Evolutionary conservation across 192 early-diverging fungal genomes (phyloP).

Genomic region (Rhizophlyctis rosea): DNA sequence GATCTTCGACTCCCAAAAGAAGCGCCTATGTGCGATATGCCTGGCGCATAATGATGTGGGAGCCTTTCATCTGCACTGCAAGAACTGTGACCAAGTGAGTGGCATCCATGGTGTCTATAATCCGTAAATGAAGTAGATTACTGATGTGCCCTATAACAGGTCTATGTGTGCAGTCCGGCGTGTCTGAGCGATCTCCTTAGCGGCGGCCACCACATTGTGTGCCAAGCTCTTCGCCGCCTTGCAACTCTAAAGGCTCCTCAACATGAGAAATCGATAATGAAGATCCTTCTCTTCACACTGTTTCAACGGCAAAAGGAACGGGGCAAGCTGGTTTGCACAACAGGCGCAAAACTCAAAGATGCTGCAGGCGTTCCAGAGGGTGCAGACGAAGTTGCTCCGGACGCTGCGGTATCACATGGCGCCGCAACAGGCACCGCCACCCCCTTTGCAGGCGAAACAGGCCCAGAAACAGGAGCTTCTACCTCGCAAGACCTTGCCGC

Average conservation of each 20-base stretch:
- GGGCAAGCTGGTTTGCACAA: too few relatives aligned
- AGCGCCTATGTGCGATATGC: constrained; percentile 62
- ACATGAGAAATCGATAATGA: constrained; percentile 65
- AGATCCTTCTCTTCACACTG: constrained; percentile 43
- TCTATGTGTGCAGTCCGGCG: constrained; percentile 43
- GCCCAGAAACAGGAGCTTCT: neutral
- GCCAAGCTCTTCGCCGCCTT: constrained; percentile 48
- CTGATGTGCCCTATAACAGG: too few relatives aligned
- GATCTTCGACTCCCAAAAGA: constrained; percentile 59
- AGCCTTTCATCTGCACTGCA: constrained; percentile 50
- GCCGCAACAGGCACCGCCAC: neutral
- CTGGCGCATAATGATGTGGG: constrained; percentile 47
- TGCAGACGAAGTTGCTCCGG: neutral
- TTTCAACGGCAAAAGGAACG: constrained; percentile 9
- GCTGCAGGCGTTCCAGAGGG: neutral
- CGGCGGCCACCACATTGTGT: constrained; percentile 41
- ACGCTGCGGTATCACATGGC: neutral
- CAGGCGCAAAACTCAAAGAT: constrained; percentile 4
- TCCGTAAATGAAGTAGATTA: constrained; percentile 22
- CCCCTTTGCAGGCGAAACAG: neutral
- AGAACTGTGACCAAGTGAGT: constrained; percentile 58
- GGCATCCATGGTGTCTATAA: constrained; percentile 52
- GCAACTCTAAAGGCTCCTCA: constrained; percentile 57
- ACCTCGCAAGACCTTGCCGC: neutral
- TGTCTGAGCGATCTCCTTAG: constrained; percentile 41